These are phyloP conservation scores for Colletotrichum tamarilloi DNA, from an alignment of 2,329 filamentous ascomycete species.

Conservation along the genomic window DNA sequence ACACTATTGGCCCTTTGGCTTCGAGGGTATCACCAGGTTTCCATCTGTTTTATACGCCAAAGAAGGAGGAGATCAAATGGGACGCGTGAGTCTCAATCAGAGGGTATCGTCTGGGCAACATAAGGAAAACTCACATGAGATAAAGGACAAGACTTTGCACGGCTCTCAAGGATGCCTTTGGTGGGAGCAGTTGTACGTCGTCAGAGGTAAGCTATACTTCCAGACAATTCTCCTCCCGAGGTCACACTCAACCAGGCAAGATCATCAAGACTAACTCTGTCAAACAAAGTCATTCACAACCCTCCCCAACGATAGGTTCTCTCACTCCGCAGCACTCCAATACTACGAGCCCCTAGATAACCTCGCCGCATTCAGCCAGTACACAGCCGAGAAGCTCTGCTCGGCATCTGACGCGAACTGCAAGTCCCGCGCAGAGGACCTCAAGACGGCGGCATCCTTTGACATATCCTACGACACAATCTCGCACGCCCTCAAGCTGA, in stretches of 20 bases:
- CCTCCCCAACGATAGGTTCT: conserved; percentile 55
- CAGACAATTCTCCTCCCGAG: background rate
- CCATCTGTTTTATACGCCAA: conserved; percentile 81
- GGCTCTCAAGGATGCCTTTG: conserved; percentile 68
- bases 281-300: conserved; percentile 66
- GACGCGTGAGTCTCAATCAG: conserved; percentile 40
- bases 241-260: background rate
- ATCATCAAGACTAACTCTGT: background rate
- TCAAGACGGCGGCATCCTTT: conserved; percentile 69
- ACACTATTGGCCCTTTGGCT: conserved; percentile 74
- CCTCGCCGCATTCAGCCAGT: conserved; percentile 64
- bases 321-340: conserved; percentile 67
- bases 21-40: conserved; percentile 83
- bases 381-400: conserved; percentile 66
- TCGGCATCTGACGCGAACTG: conserved; percentile 59
- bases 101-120: background rate
- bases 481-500: conserved; percentile 73
- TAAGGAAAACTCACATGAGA: background rate
- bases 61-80: conserved; percentile 43
- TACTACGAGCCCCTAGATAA: conserved; percentile 75
- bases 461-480: conserved; percentile 83
- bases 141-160: conserved; percentile 65
- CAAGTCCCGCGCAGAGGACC: conserved; percentile 53
- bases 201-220: conserved; percentile 18
- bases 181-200: conserved; percentile 63